Percentiles rank a stretch among this genome's conserved stretches.
Evolutionary conservation across 768 basidiomycete genomes (phyloP).

Genomic region (Psilocybe sp.): DNA sequence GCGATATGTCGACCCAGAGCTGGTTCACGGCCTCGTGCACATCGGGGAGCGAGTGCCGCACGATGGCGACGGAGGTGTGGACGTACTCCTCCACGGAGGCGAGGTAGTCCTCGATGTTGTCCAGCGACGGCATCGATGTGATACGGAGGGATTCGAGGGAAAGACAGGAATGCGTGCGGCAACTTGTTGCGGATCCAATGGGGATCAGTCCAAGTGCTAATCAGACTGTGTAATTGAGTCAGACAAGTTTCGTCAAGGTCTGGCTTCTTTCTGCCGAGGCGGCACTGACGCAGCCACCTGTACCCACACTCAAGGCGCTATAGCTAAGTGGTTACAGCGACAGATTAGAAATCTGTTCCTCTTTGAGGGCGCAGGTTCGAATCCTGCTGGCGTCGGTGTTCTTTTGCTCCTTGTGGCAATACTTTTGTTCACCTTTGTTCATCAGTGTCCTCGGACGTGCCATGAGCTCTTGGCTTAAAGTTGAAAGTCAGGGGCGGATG

Average conservation of each 20-base stretch:
- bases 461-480: too few species aligned
- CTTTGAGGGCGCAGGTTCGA: slow-evolving; percentile 70
- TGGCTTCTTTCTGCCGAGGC: too few species aligned
- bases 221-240: too few species aligned
- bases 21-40: slow-evolving; percentile 64
- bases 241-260: too few species aligned
- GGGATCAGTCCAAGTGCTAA: too few species aligned
- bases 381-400: slow-evolving; percentile 57
- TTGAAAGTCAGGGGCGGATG: too few species aligned
- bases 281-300: too few species aligned
- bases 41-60: slow-evolving; percentile 58
- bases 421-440: too few species aligned
- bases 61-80: slow-evolving; percentile 50
- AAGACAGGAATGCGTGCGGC: background rate
- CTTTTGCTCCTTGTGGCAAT: background rate
- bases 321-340: slow-evolving; percentile 82
- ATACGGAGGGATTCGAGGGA: slow-evolving; percentile 10
- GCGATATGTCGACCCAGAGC: slow-evolving; percentile 76
- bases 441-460: too few species aligned
- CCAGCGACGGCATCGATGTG: slow-evolving; percentile 39
- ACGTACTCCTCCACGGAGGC: slow-evolving; percentile 63
- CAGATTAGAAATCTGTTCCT: slow-evolving; percentile 53
- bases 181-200: too few species aligned
- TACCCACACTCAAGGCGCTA: slow-evolving; percentile 54
- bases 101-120: slow-evolving; percentile 71